A percentile compares a stretch with the other conserved stretches of the same genome.
Conservation (phyloP, 2,329 filamentous ascomycete genomes). For the Talaromyces sp. region DNA sequence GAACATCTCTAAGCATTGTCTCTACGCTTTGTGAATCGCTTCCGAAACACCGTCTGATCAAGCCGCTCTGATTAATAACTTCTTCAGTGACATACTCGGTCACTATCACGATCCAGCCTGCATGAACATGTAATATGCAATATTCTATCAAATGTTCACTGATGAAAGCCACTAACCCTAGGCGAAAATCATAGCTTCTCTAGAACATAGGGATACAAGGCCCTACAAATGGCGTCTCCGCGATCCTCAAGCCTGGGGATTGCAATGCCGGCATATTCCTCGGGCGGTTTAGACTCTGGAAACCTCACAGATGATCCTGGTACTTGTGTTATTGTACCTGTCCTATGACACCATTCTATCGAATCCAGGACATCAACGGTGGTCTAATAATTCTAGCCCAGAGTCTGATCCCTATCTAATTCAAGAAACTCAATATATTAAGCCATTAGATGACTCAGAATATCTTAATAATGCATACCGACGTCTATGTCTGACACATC, state of each 20-base stretch:
- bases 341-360: neutral
- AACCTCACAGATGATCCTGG: neutral
- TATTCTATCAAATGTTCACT: neutral
- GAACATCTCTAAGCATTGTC: neutral
- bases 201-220: neutral
- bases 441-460: neutral
- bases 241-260: neutral
- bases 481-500: neutral
- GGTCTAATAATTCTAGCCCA: neutral
- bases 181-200: neutral
- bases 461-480: neutral
- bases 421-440: too few relatives aligned
- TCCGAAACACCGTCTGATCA: neutral
- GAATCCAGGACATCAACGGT: neutral
- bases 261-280: neutral
- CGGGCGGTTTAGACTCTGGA: neutral
- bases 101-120: neutral
- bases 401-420: neutral
- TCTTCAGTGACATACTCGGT: neutral
- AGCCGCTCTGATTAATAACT: neutral
- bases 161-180: neutral
- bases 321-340: neutral
- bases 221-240: neutral
- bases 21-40: neutral
- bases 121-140: conserved; percentile 1